Conservation (phyloP, 345 rosid genomes). For the Pseudoturritis turrita region DNA sequence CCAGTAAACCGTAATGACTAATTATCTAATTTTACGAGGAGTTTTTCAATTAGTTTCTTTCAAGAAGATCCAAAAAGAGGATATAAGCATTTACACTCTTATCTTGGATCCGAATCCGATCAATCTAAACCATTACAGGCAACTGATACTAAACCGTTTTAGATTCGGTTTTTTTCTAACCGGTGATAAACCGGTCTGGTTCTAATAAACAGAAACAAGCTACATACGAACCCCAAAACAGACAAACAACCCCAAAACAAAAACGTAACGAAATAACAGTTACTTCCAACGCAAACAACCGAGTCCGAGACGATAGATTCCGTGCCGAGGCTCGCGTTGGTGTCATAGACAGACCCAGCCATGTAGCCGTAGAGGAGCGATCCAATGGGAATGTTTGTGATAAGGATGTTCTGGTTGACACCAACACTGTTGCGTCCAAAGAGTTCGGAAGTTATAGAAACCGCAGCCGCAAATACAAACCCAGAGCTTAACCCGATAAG, state of each 20-base stretch:
- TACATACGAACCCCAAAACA: conserved; percentile 54
- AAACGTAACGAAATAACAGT: conserved; percentile 73
- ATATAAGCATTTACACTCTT: neutral
- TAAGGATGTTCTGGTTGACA: conserved; percentile 83
- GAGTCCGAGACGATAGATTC: neutral
- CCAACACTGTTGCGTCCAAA: conserved; percentile 73
- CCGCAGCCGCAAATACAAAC: conserved; percentile 67
- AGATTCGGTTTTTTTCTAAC: conserved; percentile 43
- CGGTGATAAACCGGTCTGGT: conserved; percentile 77
- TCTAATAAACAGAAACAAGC: conserved; percentile 63
- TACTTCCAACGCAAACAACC: conserved; percentile 70
- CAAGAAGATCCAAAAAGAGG: neutral
- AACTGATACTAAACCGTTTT: neutral
- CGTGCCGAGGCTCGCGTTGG: conserved; percentile 27
- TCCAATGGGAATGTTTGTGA: conserved; percentile 82
- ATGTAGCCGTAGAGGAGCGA: conserved; percentile 76
- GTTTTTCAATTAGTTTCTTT: no score
- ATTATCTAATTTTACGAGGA: no score
- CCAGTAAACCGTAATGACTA: no score
- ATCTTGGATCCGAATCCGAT: neutral
- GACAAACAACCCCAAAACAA: conserved; percentile 79
- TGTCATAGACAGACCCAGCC: conserved; percentile 69
- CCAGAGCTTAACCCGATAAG: conserved; percentile 78
- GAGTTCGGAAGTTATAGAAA: conserved; percentile 79
- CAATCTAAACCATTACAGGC: neutral